Evolutionary conservation across 78 protist species (phyloP).

Genomic region (Dictyostelium firmibasis): DNA sequence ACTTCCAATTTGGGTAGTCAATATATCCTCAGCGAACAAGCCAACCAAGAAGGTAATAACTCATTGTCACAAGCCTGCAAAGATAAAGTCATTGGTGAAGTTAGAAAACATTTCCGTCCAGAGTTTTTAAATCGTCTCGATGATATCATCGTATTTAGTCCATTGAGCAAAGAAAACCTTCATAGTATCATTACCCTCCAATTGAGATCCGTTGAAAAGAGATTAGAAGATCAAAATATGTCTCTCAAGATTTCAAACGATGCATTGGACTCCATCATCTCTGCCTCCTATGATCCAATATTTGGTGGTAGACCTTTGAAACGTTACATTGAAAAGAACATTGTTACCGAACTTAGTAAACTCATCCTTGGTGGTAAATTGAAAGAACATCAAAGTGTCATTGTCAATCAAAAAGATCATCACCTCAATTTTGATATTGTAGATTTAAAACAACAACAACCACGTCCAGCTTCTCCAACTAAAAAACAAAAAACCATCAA

Average conservation of each 20-base stretch:
- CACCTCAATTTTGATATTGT: background rate
- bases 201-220: slow-evolving; percentile 65
- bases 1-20: slow-evolving; percentile 96
- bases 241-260: slow-evolving; percentile 6
- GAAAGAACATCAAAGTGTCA: slow-evolving; percentile 22
- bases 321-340: slow-evolving; percentile 92
- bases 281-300: slow-evolving; percentile 85
- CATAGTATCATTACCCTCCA: slow-evolving; percentile 75
- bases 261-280: slow-evolving; percentile 80
- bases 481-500: slow-evolving; percentile 19
- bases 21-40: slow-evolving; percentile 40
- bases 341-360: slow-evolving; percentile 89
- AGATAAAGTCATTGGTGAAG: slow-evolving; percentile 86
- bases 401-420: background rate
- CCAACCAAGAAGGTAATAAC: background rate
- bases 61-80: slow-evolving; percentile 44
- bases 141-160: slow-evolving; percentile 93
- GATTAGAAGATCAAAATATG: slow-evolving; percentile 88
- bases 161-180: slow-evolving; percentile 77
- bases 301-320: slow-evolving; percentile 97
- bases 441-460: background rate
- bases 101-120: slow-evolving; percentile 92
- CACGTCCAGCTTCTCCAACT: slow-evolving; percentile 6
- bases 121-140: slow-evolving; percentile 99
- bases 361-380: slow-evolving; percentile 78